These are phyloP conservation scores for Fusarium continuum DNA, from an alignment of 2,329 filamentous ascomycete species.

Conservation along the genomic window DNA sequence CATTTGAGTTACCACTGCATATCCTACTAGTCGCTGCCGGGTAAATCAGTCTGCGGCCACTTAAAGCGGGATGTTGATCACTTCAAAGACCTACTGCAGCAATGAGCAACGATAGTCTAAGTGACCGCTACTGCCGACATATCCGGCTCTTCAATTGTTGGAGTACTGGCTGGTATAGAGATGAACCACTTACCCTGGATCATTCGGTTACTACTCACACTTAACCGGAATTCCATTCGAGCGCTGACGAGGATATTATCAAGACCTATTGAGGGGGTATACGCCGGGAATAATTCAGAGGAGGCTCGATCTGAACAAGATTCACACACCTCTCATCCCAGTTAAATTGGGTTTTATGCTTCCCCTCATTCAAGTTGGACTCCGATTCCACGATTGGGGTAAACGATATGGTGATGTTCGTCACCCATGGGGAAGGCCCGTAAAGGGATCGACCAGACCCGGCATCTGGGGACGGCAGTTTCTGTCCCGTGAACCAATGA, in stretches of 20 bases:
- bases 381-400: constrained; percentile 18
- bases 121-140: constrained; percentile 3
- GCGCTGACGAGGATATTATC: constrained; percentile 27
- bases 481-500: constrained; percentile 20
- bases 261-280: neutral
- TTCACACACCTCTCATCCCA: neutral
- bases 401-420: neutral
- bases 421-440: constrained; percentile 15
- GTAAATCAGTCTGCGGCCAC: constrained; percentile 1
- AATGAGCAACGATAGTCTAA: neutral
- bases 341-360: constrained; percentile 26
- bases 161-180: neutral
- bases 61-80: neutral
- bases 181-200: neutral
- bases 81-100: neutral
- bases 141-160: neutral
- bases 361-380: constrained; percentile 29
- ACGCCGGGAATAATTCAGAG: constrained; percentile 35
- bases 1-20: neutral
- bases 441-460: constrained; percentile 25
- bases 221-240: constrained; percentile 32
- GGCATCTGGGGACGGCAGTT: constrained; percentile 17
- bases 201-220: neutral
- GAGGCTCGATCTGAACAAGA: constrained; percentile 6
- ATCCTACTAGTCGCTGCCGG: constrained; percentile 11